Evolutionary conservation across 257 asterid species (phyloP).

Genomic region (Ilex asprella): DNA sequence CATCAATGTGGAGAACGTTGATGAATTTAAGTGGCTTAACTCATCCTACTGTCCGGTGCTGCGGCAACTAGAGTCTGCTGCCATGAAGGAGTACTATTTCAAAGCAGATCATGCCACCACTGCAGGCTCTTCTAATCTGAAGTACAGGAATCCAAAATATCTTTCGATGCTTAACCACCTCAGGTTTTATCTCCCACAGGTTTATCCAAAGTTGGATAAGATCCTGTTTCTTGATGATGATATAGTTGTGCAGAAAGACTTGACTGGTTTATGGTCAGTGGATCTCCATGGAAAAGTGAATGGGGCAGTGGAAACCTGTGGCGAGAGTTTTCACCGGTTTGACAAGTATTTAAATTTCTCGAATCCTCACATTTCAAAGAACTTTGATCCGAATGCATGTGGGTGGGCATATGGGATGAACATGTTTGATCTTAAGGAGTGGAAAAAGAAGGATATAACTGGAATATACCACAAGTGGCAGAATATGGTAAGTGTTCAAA

Average conservation of each 20-base stretch:
- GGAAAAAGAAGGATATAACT: constrained; percentile 95
- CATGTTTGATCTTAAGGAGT: constrained; percentile 83
- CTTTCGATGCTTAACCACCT: constrained; percentile 98
- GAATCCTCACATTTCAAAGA: constrained; percentile 84
- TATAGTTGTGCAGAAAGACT: constrained; percentile 96
- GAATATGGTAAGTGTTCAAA: constrained; percentile 55
- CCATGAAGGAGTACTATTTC: constrained; percentile 95
- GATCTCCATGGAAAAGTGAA: constrained; percentile 87
- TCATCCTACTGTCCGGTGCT: constrained; percentile 91
- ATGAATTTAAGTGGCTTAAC: constrained; percentile 95
- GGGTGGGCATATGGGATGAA: constrained; percentile 99
- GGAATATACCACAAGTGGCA: constrained; percentile 99
- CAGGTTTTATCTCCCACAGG: constrained; percentile 92
- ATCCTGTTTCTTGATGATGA: constrained; percentile 97
- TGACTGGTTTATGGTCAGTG: constrained; percentile 88
- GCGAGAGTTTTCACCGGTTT: constrained; percentile 92
- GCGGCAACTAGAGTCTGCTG: constrained; percentile 87
- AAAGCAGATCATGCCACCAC: constrained; percentile 96
- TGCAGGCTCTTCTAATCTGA: constrained; percentile 88
- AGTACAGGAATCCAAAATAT: constrained; percentile 95
- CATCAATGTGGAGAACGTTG: constrained; percentile 92
- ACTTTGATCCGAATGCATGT: constrained; percentile 93
- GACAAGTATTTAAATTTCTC: constrained; percentile 96
- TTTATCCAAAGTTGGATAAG: constrained; percentile 88
- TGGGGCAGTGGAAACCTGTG: constrained; percentile 99